Conservation (phyloP, 2,329 filamentous ascomycete species). For the Colletotrichum sp. region DNA sequence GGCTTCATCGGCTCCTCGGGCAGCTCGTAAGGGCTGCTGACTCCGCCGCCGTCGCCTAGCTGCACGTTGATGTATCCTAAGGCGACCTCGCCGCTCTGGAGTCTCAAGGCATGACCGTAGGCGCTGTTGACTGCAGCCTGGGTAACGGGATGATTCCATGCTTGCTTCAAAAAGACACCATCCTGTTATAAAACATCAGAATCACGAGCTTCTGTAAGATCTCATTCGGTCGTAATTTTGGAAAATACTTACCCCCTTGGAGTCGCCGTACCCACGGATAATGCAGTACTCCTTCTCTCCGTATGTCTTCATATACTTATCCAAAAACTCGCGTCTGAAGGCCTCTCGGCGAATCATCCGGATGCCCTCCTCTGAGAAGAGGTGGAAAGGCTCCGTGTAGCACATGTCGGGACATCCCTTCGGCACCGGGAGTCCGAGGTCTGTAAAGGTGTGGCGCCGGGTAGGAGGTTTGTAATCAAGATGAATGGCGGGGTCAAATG, state of each 20-base stretch:
- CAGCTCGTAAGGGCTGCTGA: neutral
- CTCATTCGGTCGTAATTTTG: neutral
- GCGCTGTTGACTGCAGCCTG: neutral
- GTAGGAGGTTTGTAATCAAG: neutral
- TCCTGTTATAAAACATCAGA: neutral
- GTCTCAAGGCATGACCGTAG: neutral
- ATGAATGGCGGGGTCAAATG: neutral
- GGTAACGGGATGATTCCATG: neutral
- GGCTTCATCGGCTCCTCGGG: neutral
- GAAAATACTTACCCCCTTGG: neutral
- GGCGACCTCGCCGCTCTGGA: neutral
- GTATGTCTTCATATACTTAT: neutral
- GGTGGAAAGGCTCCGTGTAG: neutral
- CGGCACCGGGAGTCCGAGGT: neutral
- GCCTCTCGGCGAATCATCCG: neutral
- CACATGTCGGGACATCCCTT: neutral
- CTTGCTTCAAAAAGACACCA: neutral
- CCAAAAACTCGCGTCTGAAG: neutral
- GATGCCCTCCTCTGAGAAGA: neutral
- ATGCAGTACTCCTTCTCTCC: neutral
- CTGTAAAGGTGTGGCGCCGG: neutral
- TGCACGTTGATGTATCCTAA: neutral
- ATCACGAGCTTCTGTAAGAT: neutral
- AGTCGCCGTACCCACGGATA: neutral
- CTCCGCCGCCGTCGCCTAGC: neutral